These are phyloP conservation scores for Gliomastix tumulicola DNA, from an alignment of 2,329 filamentous ascomycete genomes.

Conservation along the genomic window DNA sequence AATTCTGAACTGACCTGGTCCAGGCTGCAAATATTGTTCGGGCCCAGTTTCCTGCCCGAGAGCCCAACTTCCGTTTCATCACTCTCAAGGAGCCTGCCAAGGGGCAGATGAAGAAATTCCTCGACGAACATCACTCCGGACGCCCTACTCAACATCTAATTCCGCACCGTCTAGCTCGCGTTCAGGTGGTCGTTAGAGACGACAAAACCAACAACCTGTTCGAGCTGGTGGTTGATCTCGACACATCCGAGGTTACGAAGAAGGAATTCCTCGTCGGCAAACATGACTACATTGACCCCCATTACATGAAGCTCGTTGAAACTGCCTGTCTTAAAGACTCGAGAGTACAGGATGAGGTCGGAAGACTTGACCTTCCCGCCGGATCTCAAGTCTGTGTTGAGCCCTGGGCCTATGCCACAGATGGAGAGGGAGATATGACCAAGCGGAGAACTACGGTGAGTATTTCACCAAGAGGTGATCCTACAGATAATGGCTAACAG, in stretches of 20 bases:
- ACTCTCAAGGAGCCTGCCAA: constrained; percentile 43
- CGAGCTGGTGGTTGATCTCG: constrained; percentile 20
- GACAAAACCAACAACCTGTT: constrained; percentile 10
- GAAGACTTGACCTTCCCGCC: constrained; percentile 31
- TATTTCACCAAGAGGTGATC: constrained; percentile 26
- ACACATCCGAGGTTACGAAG: constrained; percentile 6
- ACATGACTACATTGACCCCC: constrained; percentile 38
- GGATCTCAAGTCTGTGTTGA: constrained; percentile 39
- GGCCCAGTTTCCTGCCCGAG: constrained; percentile 9
- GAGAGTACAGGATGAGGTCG: constrained; percentile 32
- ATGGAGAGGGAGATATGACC: constrained; percentile 43
- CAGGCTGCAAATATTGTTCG: constrained; percentile 14
- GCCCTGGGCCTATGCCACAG: constrained; percentile 47
- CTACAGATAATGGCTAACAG: constrained; percentile 38
- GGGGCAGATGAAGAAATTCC: constrained; percentile 32
- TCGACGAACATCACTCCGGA: constrained; percentile 26
- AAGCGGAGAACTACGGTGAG: constrained; percentile 38
- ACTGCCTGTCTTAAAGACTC: constrained; percentile 35
- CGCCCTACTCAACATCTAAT: constrained; percentile 16
- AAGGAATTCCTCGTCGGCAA: constrained; percentile 27
- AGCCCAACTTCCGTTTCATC: constrained; percentile 38
- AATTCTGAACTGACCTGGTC: not conserved
- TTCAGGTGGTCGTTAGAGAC: constrained; percentile 21
- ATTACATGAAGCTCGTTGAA: constrained; percentile 40
- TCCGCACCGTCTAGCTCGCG: constrained; percentile 17